Evolutionary conservation across 2,329 filamentous ascomycete species (phyloP), one percentile per base, ranked within the genome.

Genomic region (Basipetospora chlamydospora): DNA sequence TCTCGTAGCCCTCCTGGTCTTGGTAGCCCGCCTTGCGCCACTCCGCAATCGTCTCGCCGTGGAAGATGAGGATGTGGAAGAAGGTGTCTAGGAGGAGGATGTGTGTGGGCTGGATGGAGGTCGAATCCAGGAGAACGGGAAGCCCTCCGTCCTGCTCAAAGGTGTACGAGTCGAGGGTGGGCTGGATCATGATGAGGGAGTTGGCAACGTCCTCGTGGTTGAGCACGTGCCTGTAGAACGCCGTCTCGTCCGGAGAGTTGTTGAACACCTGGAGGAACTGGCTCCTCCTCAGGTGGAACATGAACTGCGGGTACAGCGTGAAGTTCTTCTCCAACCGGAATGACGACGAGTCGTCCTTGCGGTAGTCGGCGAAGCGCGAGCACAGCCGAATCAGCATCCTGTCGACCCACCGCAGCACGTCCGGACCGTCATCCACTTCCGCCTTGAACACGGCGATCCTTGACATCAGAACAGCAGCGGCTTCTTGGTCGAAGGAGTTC

Each of bases 191-290:
- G 56, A 98, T 78, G 32, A 98, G 71, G 9, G 87, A 95, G 60
- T 96, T 94, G 62, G 83, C 81, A 42, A 93, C 86, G 58, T 96
- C 90, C 58, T 98, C 90, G 50, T 96, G 87, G 55, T 96, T 93
- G 44, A 98, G 69, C 3, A 98, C 86, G 53, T 98, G 90, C 42
- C 90, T 75, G 56, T 96, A 94, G 60, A 98, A 98, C n/a, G 90
- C 90, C 17, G 90, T 98, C 60, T 98, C 90, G 49, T 98, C 90
- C 6, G 90, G 90, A 0, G 88, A 96, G 59, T 96, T 98, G 67
- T 98, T 98, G 73, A 98, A 98, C 39, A 98, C 87, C 54, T 98
- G 90, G 45, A 98, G 61, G 66, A 98, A 98, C 58, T 96, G 90
- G 59, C 86, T 94, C 58, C 90, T 77, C 48, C 90, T 81, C 42